Evolutionary conservation across 371 early-diverging fungal species (phyloP), one percentile per base, ranked within the genome.

Genomic region (Blakeslea trispora): DNA sequence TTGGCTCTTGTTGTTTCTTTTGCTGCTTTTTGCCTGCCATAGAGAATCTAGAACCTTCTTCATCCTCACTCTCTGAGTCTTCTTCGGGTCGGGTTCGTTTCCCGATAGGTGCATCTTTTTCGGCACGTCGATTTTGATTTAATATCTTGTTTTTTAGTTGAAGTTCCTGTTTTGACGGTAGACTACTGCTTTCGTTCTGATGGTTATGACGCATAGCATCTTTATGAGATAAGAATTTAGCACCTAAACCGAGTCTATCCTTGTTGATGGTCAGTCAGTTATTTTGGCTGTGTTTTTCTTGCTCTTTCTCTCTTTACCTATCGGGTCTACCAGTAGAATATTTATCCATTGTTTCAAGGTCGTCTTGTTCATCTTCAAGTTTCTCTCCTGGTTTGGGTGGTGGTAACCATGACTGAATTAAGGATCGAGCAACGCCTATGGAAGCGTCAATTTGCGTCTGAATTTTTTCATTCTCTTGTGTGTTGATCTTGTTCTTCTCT

Each of bases 201-300:
- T 78, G 68, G 24, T 78, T 66, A 22, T 77, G 80, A 13, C 79
- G 68, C 69, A 74, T 81, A 5, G 81, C 81, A 32, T 84, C 82
- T 43, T 66, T 71, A 57, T 84, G 84, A 5, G 82, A 82, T 18
- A 84, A 61, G 46, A 63, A 84, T 46, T 82, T 84, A 31, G 84
- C 84, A 4, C 84, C 84, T 3, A 84, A 59, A 1, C 84, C 84
- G 40, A 84, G 63, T 52, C 84, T 84, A 64, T 5, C 15, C 0
- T 18, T 37, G n/a, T n/a, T n/a, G n/a, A 21, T 46, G 5, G 50
- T 4, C 19, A 40, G 34, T 53, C 3, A 51, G 41, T 39, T 1
- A 42, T 15, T 18, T 31, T 5, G 7, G n/a, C 50, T 13, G 17
- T 13, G 17, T 10, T 28, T 17, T n/a, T 18, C 6, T 23, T 10